Conservation (phyloP, 768 basidiomycete genomes). For the Pisolithus tinctorius region DNA sequence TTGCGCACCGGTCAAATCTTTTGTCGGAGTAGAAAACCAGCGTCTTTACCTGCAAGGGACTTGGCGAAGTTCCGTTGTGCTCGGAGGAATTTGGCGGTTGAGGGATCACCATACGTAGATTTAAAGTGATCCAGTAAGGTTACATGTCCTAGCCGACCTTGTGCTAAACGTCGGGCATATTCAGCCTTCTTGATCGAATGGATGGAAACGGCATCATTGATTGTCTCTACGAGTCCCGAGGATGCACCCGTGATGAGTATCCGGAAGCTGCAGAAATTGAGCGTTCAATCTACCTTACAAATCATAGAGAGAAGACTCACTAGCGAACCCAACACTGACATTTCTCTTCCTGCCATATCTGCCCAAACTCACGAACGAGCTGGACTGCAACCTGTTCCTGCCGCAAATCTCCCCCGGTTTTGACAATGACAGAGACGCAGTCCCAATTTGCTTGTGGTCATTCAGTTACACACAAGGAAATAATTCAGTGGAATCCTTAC, state of each 20-base stretch:
- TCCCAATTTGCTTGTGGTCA: constrained; percentile 61
- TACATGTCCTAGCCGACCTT: constrained; percentile 79
- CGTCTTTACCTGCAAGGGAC: constrained; percentile 66
- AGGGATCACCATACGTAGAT: constrained; percentile 82
- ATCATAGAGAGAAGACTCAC: constrained; percentile 36
- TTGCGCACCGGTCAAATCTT: not conserved
- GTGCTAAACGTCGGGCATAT: constrained; percentile 81
- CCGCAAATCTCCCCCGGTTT: constrained; percentile 92
- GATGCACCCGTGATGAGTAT: constrained; percentile 91
- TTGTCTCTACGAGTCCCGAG: constrained; percentile 95
- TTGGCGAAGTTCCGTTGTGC: constrained; percentile 94
- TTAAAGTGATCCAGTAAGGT: constrained; percentile 90
- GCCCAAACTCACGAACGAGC: constrained; percentile 86
- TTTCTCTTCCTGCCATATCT: constrained; percentile 93
- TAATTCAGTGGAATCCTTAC: constrained; percentile 30
- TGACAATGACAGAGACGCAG: constrained; percentile 95
- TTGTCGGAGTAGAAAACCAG: not conserved
- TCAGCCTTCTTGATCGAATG: constrained; percentile 99
- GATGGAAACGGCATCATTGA: constrained; percentile 96
- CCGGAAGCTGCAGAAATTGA: constrained; percentile 60
- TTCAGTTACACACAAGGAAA: not conserved
- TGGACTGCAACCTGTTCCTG: constrained; percentile 98
- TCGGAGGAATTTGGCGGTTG: constrained; percentile 78
- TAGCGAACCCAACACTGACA: constrained; percentile 92
- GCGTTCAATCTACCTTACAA: not conserved